Evolutionary conservation across 2,329 filamentous ascomycete genomes (phyloP).

Genomic region (Plectosphaerella plurivora): DNA sequence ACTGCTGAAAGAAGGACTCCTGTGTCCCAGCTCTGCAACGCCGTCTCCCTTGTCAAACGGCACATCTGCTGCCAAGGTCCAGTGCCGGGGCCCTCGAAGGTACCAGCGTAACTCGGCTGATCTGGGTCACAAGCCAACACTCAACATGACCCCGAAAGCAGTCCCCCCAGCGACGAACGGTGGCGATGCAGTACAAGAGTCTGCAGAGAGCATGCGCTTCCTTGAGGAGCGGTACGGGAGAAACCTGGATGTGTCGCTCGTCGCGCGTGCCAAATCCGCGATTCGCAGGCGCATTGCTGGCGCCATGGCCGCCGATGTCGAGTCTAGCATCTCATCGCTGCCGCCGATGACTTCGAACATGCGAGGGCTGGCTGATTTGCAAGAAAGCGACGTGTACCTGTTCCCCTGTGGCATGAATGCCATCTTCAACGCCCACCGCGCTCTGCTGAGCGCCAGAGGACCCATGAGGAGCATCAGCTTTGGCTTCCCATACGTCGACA

Average conservation of each 20-base stretch:
- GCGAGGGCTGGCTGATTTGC: slow-evolving; percentile 59
- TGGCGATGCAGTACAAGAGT: slow-evolving; percentile 25
- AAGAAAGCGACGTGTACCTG: slow-evolving; percentile 83
- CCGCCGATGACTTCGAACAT: slow-evolving; percentile 43
- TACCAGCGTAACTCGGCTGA: slow-evolving; percentile 62
- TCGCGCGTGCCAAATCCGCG: slow-evolving; percentile 77
- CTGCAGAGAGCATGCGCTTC: slow-evolving; percentile 70
- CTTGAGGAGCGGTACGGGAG: slow-evolving; percentile 92
- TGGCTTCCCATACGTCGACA: slow-evolving; percentile 98
- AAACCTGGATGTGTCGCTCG: slow-evolving; percentile 77
- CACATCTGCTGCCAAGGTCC: slow-evolving; percentile 25
- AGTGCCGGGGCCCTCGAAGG: slow-evolving; percentile 68
- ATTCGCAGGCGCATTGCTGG: slow-evolving; percentile 86
- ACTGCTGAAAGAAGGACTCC: slow-evolving; percentile 65
- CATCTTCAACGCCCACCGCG: slow-evolving; percentile 83
- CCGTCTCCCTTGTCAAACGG: not conserved
- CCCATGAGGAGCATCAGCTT: slow-evolving; percentile 77
- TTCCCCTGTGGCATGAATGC: slow-evolving; percentile 91
- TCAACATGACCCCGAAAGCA: slow-evolving; percentile 12
- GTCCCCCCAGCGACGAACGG: slow-evolving; percentile 13
- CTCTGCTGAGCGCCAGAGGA: slow-evolving; percentile 61
- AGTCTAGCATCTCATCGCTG: slow-evolving; percentile 51
- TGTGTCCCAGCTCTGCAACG: slow-evolving; percentile 26
- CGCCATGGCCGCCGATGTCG: slow-evolving; percentile 68
- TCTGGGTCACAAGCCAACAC: slow-evolving; percentile 16